Base-by-base conservation (phyloP, 2,329 filamentous ascomycete genomes). In the Chaetomium olivaceum region DNA sequence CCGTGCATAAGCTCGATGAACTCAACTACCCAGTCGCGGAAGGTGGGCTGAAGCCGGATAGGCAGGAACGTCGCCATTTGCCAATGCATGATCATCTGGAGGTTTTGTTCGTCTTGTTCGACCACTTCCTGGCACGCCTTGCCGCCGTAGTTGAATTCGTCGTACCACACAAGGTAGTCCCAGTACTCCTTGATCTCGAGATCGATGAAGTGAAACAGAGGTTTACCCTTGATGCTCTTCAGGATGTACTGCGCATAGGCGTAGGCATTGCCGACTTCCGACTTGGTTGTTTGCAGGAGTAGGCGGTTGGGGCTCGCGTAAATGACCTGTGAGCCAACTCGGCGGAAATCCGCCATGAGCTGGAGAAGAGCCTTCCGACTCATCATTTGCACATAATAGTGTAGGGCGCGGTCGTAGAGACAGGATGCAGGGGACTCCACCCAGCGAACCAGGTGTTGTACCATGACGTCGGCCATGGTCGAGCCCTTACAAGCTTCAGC, bases 311-410 rank as follows among this genome's bases (percentile, higher is more conserved):
- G 86, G 73, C 89, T 96, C 50, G 95, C 96, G 77, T 96, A 98
- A n/a, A 99, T 87, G 25, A 99, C 89, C 71, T 97, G 92, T 0
- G 93, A 97, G 2, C 95, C 95, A 1, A 99, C 94, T 12, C 94
- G 89, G 67, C 93, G 89, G 80, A 99, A 99, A 75, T 99, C 95
- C 0, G 90, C 91, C 91, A 99, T 97, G 43, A 99, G 86, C 77
- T 98, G 94, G 74, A 97, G 91, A 70, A 99, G 91, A 0, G 96
- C 95, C 77, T 99, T 99, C 70, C 92, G 91, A 39, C 93, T 97
- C 90, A 99, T 96, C 87, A 97, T 95, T 77, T 97, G 94, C 62
- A 99, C 93, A 74, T 99, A 98, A 81, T 97, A 95, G 75, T 98
- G 93, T 69, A 99, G 79, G 6, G 93, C 92, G 4, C 91, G 88